phyloP scores from a whole-genome alignment of 306 rosid species.

The Glycyrrhiza uralensis region DNA sequence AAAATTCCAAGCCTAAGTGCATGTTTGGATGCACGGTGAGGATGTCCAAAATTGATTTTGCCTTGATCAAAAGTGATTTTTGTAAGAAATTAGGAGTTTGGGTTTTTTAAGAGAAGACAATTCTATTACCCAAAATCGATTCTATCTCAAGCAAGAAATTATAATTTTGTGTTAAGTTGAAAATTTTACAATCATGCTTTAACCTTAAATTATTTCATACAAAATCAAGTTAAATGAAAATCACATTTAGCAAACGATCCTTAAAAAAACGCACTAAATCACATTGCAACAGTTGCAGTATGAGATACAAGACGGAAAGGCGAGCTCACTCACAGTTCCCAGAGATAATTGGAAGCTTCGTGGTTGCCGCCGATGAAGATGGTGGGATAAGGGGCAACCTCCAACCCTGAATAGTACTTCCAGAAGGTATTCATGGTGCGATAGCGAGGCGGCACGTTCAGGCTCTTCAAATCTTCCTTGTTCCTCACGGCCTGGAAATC shows the following conservation, averaged over 20 bases:
- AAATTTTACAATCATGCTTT: too few species aligned
- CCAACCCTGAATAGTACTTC: slow-evolving; percentile 87
- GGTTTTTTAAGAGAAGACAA: too few species aligned
- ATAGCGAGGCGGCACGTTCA: slow-evolving; percentile 60
- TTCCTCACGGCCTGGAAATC: slow-evolving; percentile 97
- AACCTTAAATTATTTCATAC: too few species aligned
- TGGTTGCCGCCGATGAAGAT: slow-evolving; percentile 96
- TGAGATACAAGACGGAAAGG: neutral
- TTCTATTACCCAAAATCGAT: too few species aligned
- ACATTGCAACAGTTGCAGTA: neutral
- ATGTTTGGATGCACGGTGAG: neutral
- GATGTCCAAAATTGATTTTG: too few species aligned
- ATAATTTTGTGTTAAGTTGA: too few species aligned
- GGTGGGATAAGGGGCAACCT: slow-evolving; percentile 82
- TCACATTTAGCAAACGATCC: too few species aligned
- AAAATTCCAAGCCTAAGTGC: neutral
- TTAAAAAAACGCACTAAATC: too few species aligned
- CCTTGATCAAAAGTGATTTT: too few species aligned
- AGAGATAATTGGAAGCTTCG: slow-evolving; percentile 86
- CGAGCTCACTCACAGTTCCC: slow-evolving; percentile 80
- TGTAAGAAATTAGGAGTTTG: too few species aligned
- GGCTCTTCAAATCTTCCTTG: slow-evolving; percentile 66
- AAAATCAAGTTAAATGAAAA: too few species aligned
- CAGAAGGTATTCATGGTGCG: slow-evolving; percentile 83
- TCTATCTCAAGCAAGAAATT: too few species aligned